These are phyloP conservation scores for Aspergillus sp. DNA, from an alignment of 2,329 filamentous ascomycete species.

Conservation along the genomic window DNA sequence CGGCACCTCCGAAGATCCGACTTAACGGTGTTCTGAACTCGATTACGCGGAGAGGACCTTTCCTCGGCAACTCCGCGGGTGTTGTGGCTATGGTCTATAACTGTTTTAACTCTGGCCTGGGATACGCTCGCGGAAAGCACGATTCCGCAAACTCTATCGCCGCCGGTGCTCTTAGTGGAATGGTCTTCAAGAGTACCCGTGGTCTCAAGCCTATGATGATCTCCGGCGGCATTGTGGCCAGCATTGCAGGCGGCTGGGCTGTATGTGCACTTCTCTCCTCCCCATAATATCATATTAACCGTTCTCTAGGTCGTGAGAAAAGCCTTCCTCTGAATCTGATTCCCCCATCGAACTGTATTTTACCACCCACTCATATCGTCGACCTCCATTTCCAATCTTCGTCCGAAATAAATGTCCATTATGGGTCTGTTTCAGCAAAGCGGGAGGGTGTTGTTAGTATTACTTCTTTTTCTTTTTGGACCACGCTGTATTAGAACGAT, in stretches of 20 bases:
- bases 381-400: slow-evolving; percentile 17
- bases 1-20: slow-evolving; percentile 82
- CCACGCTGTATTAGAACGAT: slow-evolving; percentile 39
- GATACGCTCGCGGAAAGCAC: slow-evolving; percentile 76
- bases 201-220: slow-evolving; percentile 91
- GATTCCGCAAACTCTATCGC: slow-evolving; percentile 85
- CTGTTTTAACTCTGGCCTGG: slow-evolving; percentile 80
- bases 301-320: slow-evolving; percentile 48
- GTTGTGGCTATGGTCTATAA: slow-evolving; percentile 97
- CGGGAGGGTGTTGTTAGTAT: slow-evolving; percentile 22
- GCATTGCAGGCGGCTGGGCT: slow-evolving; percentile 82
- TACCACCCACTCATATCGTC: slow-evolving; percentile 12
- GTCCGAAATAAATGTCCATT: slow-evolving; percentile 21
- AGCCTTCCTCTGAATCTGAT: slow-evolving; percentile 44
- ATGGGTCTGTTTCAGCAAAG: slow-evolving; percentile 26
- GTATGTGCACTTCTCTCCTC: slow-evolving; percentile 57
- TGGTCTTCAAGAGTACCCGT: slow-evolving; percentile 94
- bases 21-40: slow-evolving; percentile 94
- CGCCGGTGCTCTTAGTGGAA: slow-evolving; percentile 83
- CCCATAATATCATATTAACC: slow-evolving; percentile 12
- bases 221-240: slow-evolving; percentile 83
- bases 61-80: slow-evolving; percentile 92
- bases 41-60: slow-evolving; percentile 87
- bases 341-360: slow-evolving; percentile 12
- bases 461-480: slow-evolving; percentile 23